These are phyloP conservation scores for Brassica napus DNA, from an alignment of 345 rosid genomes.

Conservation along the genomic window DNA sequence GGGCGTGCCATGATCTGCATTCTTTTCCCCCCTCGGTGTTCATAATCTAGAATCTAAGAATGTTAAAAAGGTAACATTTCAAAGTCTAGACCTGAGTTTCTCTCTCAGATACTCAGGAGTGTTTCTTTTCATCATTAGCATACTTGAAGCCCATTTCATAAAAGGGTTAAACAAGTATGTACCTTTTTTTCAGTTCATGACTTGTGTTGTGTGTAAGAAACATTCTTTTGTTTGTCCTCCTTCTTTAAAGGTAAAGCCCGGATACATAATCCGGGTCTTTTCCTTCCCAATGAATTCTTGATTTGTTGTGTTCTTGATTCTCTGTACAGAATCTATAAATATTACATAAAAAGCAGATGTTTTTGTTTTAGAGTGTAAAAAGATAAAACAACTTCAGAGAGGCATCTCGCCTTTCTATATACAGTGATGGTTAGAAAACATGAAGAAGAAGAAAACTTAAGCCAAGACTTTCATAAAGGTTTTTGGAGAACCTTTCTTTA, in stretches of 20 bases:
- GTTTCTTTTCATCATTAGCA: slow-evolving; percentile 18
- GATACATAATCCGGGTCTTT: slow-evolving; percentile 38
- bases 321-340: slow-evolving; percentile 41
- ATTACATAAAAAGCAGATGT: slow-evolving; percentile 26
- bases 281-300: slow-evolving; percentile 29
- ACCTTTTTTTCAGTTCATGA: slow-evolving; percentile 1
- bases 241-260: slow-evolving; percentile 21
- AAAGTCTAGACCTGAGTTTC: slow-evolving; percentile 53
- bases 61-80: slow-evolving; percentile 64
- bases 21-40: slow-evolving; percentile 9
- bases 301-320: slow-evolving; percentile 37
- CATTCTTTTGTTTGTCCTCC: slow-evolving; percentile 35
- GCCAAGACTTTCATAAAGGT: slow-evolving; percentile 8
- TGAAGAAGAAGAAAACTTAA: slow-evolving; percentile 3
- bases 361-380: slow-evolving; percentile 39
- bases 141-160: slow-evolving; percentile 23
- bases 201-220: slow-evolving; percentile 32
- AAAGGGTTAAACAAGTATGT: slow-evolving; percentile 26
- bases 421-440: slow-evolving; percentile 32
- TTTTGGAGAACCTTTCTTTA: slow-evolving; percentile 16
- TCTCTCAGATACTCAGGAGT: slow-evolving; percentile 42
- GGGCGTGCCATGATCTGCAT: slow-evolving; percentile 72
- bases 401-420: slow-evolving; percentile 35
- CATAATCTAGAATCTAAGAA: slow-evolving; percentile 55
- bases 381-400: slow-evolving; percentile 20